A percentile compares a stretch with the other conserved stretches of the same genome.
phyloP scores from a whole-genome alignment of 306 rosid species.

The Vigna mungo region DNA sequence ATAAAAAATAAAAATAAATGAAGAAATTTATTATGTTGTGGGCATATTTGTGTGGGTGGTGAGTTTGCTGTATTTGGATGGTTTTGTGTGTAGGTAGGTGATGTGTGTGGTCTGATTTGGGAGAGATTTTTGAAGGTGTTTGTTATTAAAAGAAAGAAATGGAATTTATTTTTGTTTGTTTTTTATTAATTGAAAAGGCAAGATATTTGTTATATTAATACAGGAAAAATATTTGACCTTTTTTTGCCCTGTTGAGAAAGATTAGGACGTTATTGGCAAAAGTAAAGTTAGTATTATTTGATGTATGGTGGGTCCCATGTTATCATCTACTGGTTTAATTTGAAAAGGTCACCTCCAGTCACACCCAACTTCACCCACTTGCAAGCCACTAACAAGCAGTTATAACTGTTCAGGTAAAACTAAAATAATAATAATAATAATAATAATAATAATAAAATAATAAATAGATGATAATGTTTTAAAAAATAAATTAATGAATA shows the following conservation, averaged over 20 bases:
- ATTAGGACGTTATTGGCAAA: slow-evolving; percentile 22
- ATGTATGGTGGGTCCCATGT: slow-evolving; percentile 42
- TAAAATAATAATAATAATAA: not conserved
- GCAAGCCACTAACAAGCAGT: slow-evolving; percentile 8
- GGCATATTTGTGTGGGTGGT: slow-evolving; percentile 6
- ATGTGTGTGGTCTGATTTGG: slow-evolving; percentile 13
- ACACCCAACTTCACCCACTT: slow-evolving; percentile 28
- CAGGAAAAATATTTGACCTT: slow-evolving; percentile 5
- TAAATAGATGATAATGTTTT: too few species aligned
- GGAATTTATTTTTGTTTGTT: not conserved
- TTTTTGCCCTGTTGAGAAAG: not conserved
- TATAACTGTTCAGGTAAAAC: not conserved
- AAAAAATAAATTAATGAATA: too few species aligned
- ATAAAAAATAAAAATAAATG: not conserved
- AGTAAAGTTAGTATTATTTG: slow-evolving; percentile 27
- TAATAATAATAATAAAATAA: too few species aligned
- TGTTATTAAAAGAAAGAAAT: slow-evolving; percentile 17
- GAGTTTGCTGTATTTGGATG: slow-evolving; percentile 29
- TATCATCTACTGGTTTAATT: not conserved
- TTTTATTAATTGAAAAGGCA: slow-evolving; percentile 32
- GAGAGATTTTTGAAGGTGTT: slow-evolving; percentile 36
- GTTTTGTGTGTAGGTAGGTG: not conserved
- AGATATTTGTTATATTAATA: slow-evolving; percentile 3
- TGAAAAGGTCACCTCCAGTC: slow-evolving; percentile 5
- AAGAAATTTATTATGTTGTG: not conserved